Base-by-base conservation (phyloP, 2,329 filamentous ascomycete genomes). In the Scorias spongiosa region DNA sequence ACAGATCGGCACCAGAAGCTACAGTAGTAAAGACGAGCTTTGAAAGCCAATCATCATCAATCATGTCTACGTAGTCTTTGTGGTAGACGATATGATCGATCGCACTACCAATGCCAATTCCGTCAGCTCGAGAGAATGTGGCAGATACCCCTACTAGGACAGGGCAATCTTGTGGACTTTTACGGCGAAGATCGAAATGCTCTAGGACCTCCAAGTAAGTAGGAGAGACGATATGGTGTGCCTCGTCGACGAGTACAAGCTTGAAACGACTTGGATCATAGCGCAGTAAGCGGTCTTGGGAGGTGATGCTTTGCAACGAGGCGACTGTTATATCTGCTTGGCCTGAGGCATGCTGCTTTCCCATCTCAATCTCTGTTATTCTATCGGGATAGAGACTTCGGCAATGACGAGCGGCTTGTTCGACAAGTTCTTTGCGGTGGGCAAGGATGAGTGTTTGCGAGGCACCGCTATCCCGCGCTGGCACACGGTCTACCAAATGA, bases 61-160 rank as follows among this genome's bases (percentile, higher is more conserved):
- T 84, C 80, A 84, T 83, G 49, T 84, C 80, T 28, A 82, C 69
- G 49, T 83, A 86, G 55, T 84, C 79, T 51, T 87, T 91, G 62
- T 96, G 89, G 55, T 94, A 96, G 40, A 95, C 89, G 48, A 96
- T 94, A 57, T 93, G 83, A 54, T 96, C 89, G 54, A 96, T 91
- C 29, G 82, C 88, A 10, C 80, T 71, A 1, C 88, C 88, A 1
- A 96, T 70, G 46, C 76, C 78, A 29, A 93, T 66, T 0, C 89
- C 89, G 57, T 96, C 89, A 47, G 86, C 86, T 40, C 89, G 65
- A n/a, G 75, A 78, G 50, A 81, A 72, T 1, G 78, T 81, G 2
- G 91, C 91, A 9, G 89, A 95, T 2, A 98, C 88, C 5, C 91
- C 91, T 10, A 98, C 81, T 11, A 98, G 68, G 14, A 78, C 74